Evolutionary conservation across 768 basidiomycete species (phyloP), one percentile per base, ranked within the genome.

Genomic region (Suillus spraguei): DNA sequence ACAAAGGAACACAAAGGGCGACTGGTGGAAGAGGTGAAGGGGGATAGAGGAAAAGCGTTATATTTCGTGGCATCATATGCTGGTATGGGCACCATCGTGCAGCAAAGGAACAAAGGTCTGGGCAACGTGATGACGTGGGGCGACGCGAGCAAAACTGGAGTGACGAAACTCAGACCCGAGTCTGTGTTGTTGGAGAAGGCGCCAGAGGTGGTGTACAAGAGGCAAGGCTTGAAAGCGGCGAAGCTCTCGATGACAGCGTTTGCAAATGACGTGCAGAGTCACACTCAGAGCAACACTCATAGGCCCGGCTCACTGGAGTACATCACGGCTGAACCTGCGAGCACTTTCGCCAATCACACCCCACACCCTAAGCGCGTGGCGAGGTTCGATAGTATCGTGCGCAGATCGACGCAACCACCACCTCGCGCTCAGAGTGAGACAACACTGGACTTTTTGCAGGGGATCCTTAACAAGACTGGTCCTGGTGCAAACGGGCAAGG

Each of bases 1-100:
- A 80, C 80, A 9, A 80, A 77, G 64, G 76, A 85, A 20, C 80
- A 85, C 67, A 84, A 86, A 8, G 92, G 89, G 59, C 81, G 91
- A 62, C 64, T 88, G 66, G 79, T 87, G 42, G 78, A 84, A 35
- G 68, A 69, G 49, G 35, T 50, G 20, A 68, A 17, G 35, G 60
- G 56, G 36, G 63, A 52, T 36, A 75, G 68, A 13, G 68, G 9
- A 17, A 39, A 41, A 22, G 17, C 22, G 60, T 1, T 64, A 39
- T 38, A 62, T 55, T 71, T 70, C 59, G 65, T 76, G 47, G 77
- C 75, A 8, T 74, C 73, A 9, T 76, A 75, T 24, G 78, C 70
- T 20, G 68, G 78, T 17, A 70, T 74, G 66, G 70, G 68, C 36
- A 69, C 68, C 52, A 41, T 64, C 41, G 70, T 73, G 38, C 63